Conservation (phyloP, 805 yeast species). For the Yarrowia yakushimensis region DNA sequence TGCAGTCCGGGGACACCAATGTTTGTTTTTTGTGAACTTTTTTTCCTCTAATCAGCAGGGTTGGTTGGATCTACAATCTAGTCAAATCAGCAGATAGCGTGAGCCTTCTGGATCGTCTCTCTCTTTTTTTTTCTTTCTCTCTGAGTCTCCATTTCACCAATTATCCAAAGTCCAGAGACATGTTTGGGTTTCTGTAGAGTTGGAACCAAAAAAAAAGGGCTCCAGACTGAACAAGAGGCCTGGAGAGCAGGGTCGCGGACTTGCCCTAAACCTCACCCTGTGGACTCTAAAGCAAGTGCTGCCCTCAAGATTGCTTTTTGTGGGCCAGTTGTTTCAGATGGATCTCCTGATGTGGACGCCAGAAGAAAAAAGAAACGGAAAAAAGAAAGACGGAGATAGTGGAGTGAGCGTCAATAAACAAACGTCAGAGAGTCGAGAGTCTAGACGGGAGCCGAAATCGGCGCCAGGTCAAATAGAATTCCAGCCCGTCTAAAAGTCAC, state of each 20-base stretch:
- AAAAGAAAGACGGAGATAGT: too few species aligned
- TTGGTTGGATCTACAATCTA: not conserved
- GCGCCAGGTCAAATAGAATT: not conserved
- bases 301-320: not conserved
- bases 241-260: too few species aligned
- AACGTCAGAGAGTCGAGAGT: too few species aligned
- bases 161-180: not conserved
- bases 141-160: not conserved
- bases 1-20: too few species aligned
- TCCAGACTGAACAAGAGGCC: too few species aligned
- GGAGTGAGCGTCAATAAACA: not conserved
- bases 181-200: not conserved
- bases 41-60: not conserved
- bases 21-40: too few species aligned
- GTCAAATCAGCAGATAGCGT: not conserved
- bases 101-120: not conserved
- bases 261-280: not conserved
- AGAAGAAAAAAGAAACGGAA: too few species aligned
- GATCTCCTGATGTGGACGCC: not conserved
- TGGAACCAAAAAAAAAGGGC: too few species aligned
- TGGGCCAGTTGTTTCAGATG: not conserved
- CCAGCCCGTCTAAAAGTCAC: not conserved
- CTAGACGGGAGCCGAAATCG: slow-evolving; percentile 1
- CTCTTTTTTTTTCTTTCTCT: not conserved
- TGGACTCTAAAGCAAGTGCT: too few species aligned